These are phyloP conservation scores for Alternaria sp. DNA, from an alignment of 2,329 filamentous ascomycete genomes.

Conservation along the genomic window DNA sequence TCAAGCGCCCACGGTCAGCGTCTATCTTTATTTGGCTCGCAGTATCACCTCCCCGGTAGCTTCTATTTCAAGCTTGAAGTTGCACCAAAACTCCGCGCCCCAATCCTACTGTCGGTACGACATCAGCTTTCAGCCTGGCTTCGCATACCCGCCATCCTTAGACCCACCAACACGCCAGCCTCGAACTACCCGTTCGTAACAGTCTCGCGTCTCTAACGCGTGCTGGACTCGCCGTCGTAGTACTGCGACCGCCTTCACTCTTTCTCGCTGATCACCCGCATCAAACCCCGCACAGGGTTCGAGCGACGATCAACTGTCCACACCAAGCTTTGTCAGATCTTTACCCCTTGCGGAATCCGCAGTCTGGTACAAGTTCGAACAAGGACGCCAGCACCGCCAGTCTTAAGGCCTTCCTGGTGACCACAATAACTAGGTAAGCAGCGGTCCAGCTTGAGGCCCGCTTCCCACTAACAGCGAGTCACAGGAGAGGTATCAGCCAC, in stretches of 20 bases:
- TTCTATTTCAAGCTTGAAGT: conserved; percentile 45
- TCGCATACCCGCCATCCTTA: conserved; percentile 40
- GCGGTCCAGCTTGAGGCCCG: not conserved
- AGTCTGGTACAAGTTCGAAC: not conserved
- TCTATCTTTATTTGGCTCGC: conserved; percentile 39
- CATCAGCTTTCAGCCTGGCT: conserved; percentile 45
- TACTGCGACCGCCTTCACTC: conserved; percentile 28
- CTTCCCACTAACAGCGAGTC: conserved; percentile 29
- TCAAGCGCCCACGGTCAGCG: conserved; percentile 27
- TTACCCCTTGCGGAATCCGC: conserved; percentile 19
- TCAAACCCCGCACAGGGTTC: conserved; percentile 40
- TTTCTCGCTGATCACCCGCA: conserved; percentile 39
- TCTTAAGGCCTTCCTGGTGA: conserved; percentile 8
- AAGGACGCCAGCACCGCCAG: not conserved
- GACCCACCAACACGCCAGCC: conserved; percentile 28
- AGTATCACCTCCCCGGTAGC: conserved; percentile 35
- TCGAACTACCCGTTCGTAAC: conserved; percentile 32
- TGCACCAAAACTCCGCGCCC: conserved; percentile 43
- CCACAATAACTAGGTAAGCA: conserved; percentile 15
- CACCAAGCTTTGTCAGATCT: conserved; percentile 32
- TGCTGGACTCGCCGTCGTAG: conserved; percentile 30
- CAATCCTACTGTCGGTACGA: conserved; percentile 39
- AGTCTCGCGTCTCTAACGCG: conserved; percentile 34
- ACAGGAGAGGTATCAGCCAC: conserved; percentile 32
- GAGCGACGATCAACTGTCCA: conserved; percentile 34